Evolutionary conservation across 2,329 filamentous ascomycete species (phyloP), one percentile per base, ranked within the genome.

Genomic region (Metarhizium rileyi): DNA sequence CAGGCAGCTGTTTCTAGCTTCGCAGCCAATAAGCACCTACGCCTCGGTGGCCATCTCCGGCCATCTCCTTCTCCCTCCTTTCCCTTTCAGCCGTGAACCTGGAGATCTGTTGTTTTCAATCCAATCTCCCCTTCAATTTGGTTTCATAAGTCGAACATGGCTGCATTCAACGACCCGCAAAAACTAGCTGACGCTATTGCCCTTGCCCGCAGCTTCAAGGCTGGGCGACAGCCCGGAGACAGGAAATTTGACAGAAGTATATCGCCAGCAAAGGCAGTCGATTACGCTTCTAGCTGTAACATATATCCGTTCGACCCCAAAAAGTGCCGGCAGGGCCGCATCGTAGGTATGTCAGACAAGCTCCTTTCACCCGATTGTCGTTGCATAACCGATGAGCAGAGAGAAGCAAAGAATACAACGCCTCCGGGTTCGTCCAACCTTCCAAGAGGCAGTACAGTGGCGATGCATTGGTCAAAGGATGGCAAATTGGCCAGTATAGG

Each of bases 131-230:
- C 44, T 16, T 10, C 36, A 14, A 10, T 12, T 7, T 16, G 22
- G 1, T 16, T 33, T 16, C n/a, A 22, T 16, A 49, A 25, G 41
- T 59, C 56, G 57, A 50, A 47, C 20, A 43, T 50, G 22, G 14
- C 51, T 2, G 55, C 53, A 1, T 66, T 53, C 27, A 54, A 55
- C 8, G 59, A 66, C 22, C 23, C 52, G 0, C 53, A 55, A 8
- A 64, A 57, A 35, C 46, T 67, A 2, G 53, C 51, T 14, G 64
- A 54, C 9, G 65, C 65, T 14, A 50, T 50, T 16, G 61, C 56
- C 5, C 57, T 67, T 12, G 57, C 57, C 1, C 38, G 44, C 2
- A 56, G 53, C 36, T 67, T 67, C 48, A 60, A 57, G 36, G 50
- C 50, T 12, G 52, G 54, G 16, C 49, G 54, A 14, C 49, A 47